These are phyloP conservation scores for Trypanosoma platydactyli DNA, from an alignment of 208 protist species.

Conservation along the genomic window DNA sequence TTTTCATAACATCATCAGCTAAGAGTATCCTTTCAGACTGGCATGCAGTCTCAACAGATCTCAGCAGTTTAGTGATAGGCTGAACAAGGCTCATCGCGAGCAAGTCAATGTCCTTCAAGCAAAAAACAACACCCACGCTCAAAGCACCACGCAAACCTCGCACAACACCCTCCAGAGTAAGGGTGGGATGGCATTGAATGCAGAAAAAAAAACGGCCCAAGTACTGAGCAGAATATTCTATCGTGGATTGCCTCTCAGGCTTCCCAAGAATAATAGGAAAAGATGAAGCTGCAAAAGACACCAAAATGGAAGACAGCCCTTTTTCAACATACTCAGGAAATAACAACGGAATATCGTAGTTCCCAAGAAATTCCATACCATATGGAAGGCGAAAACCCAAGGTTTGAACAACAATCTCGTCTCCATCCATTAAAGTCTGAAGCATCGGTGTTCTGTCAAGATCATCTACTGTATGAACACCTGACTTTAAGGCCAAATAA, in stretches of 20 bases:
- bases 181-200: constrained; percentile 47
- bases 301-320: constrained; percentile 24
- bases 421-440: constrained; percentile 65
- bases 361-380: constrained; percentile 85
- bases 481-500: constrained; percentile 40
- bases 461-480: constrained; percentile 49
- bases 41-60: constrained; percentile 18
- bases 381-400: constrained; percentile 62
- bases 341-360: constrained; percentile 48
- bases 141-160: constrained; percentile 60
- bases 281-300: constrained; percentile 25
- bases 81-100: constrained; percentile 30
- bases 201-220: constrained; percentile 62
- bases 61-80: constrained; percentile 26
- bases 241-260: background rate
- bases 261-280: constrained; percentile 22
- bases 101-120: constrained; percentile 55
- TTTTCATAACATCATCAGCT: constrained; percentile 1
- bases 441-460: constrained; percentile 71
- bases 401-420: constrained; percentile 51
- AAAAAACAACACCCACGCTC: constrained; percentile 60
- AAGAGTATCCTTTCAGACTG: constrained; percentile 1
- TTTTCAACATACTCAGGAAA: constrained; percentile 37
- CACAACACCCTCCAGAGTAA: constrained; percentile 36
- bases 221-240: constrained; percentile 36